Evolutionary conservation across 2,329 filamentous ascomycete genomes (phyloP).

Genomic region (Alternaria atra): DNA sequence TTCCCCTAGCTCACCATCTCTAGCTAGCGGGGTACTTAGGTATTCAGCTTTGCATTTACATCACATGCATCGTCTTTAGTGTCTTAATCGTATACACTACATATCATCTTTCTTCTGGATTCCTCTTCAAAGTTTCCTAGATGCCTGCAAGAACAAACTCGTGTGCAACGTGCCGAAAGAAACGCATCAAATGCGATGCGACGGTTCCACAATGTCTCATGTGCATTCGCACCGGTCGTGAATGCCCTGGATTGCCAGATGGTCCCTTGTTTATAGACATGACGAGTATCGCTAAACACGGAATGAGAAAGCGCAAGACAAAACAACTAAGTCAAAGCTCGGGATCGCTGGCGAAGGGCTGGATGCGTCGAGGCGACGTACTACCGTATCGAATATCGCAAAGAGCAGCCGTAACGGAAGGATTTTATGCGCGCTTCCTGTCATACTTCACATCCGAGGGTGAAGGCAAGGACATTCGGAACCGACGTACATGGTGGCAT

Average conservation of each 20-base stretch:
- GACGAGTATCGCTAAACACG: conserved; percentile 26
- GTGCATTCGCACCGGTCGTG: conserved; percentile 21
- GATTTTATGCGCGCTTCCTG: conserved; percentile 43
- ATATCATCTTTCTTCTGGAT: too few species aligned
- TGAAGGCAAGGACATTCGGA: conserved; percentile 35
- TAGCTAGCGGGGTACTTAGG: background rate
- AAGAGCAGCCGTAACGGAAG: conserved; percentile 25
- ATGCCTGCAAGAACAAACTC: conserved; percentile 41
- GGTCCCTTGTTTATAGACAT: conserved; percentile 46
- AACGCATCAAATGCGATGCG: conserved; percentile 46
- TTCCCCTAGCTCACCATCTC: background rate
- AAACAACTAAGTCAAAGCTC: background rate
- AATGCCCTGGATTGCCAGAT: conserved; percentile 37
- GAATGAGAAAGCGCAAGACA: conserved; percentile 22
- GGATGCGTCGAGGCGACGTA: background rate
- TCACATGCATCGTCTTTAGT: too few species aligned
- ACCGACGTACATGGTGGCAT: conserved; percentile 41
- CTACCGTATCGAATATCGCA: conserved; percentile 25
- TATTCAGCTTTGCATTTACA: too few species aligned
- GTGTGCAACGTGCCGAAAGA: conserved; percentile 41
- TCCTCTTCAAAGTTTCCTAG: background rate
- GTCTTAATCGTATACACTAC: too few species aligned
- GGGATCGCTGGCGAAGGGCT: background rate
- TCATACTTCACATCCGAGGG: conserved; percentile 37
- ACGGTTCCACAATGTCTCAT: conserved; percentile 42